Percentiles rank a stretch among this genome's conserved stretches.
Conservation (phyloP, 768 basidiomycete genomes). For the Suillus decipiens region DNA sequence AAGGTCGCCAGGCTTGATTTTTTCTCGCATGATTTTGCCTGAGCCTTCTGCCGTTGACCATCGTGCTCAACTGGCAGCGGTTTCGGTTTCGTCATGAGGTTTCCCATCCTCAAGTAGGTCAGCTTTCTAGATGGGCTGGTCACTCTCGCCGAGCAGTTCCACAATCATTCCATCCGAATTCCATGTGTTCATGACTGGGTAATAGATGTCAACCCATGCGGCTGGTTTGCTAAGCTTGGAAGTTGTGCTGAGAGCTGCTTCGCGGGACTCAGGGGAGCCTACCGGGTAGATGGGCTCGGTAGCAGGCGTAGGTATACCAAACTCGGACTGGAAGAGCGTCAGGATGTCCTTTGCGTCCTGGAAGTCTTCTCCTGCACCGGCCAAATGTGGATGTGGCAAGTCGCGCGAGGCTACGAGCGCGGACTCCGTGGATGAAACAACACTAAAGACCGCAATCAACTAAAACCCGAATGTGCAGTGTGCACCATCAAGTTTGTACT, state of each 20-base stretch:
- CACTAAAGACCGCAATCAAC: slow-evolving; percentile 35
- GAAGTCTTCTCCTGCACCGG: slow-evolving; percentile 62
- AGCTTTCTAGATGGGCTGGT: slow-evolving; percentile 62
- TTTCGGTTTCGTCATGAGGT: slow-evolving; percentile 71
- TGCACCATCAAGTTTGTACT: slow-evolving; percentile 17
- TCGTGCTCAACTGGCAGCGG: too few relatives aligned
- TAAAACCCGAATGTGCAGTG: not conserved
- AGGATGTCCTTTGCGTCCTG: slow-evolving; percentile 68
- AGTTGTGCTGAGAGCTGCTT: slow-evolving; percentile 61
- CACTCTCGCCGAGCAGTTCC: slow-evolving; percentile 61
- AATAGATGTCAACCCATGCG: slow-evolving; percentile 88
- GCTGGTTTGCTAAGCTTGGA: slow-evolving; percentile 48
- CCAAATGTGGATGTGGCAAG: slow-evolving; percentile 73
- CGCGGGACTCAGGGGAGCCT: slow-evolving; percentile 65
- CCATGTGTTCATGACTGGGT: slow-evolving; percentile 77
- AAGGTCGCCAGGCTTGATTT: too few relatives aligned
- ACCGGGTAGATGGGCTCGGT: slow-evolving; percentile 64
- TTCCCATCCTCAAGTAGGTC: slow-evolving; percentile 73
- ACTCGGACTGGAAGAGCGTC: slow-evolving; percentile 63
- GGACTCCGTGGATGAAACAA: slow-evolving; percentile 56
- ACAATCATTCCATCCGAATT: slow-evolving; percentile 64
- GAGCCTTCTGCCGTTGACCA: too few relatives aligned
- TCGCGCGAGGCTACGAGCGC: slow-evolving; percentile 57
- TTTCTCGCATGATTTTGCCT: too few relatives aligned
- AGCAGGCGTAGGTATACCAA: slow-evolving; percentile 48